Base-by-base conservation (phyloP, 345 rosid species). In the Acer saccharum region DNA sequence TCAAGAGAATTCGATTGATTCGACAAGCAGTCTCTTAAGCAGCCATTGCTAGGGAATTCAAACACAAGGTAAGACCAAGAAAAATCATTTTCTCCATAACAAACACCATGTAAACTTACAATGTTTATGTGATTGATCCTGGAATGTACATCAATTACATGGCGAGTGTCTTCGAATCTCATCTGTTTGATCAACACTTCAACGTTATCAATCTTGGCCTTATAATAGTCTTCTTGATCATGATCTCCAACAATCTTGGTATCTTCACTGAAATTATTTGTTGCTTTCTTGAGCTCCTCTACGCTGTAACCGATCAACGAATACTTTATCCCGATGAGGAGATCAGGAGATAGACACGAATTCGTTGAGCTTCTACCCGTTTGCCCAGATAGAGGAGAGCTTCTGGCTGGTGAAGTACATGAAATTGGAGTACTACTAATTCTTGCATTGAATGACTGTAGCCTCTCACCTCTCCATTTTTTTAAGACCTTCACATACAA, bases 311-410 rank as follows among this genome's bases (percentile, higher is more conserved):
- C 82, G 77, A 52, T 71, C 83, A 88, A 64, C 8, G 87, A 87
- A 52, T 83, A 88, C 69, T 86, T 89, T 50, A 91, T 79, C 61
- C 89, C 89, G 0, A 50, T 81, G 1, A 88, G 88, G 77, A 89
- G 85, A 80, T 91, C 89, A 4, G 88, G 91, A 20, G 95, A 89
- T 61, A 91, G 76, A 80, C 86, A 86, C 17, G 88, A 85, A 74
- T 71, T 77, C 29, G 84, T 13, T 6, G 87, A 83, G 83, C 90
- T 85, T 76, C 76, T 74, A 27, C 77, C 77, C 0, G 79, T 83
- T 62, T 25, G 77, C 46, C 77, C 84, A 16, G 86, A 88, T 61
- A 77, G 76, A 0, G 89, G 84, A 75, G 87, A 82, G 71, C 88
- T 83, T 68, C 83, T 79, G 7, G 69, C 23, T 0, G 90, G 71